Evolutionary conservation across 2,329 filamentous ascomycete species (phyloP), one percentile per base, ranked within the genome.

Genomic region (Aspergillus spinulosporus): DNA sequence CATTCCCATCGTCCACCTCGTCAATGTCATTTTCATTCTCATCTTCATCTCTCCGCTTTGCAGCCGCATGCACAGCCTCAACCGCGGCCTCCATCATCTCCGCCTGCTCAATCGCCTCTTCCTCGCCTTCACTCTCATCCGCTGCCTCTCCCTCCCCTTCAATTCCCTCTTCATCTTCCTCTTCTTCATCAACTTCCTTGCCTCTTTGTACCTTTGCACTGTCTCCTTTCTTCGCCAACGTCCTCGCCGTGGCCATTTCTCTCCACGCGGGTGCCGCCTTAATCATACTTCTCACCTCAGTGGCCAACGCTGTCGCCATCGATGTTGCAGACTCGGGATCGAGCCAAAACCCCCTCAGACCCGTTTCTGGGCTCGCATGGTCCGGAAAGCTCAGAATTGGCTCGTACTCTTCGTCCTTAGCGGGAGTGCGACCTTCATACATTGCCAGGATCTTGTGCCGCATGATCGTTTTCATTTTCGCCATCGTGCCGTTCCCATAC

Each of bases 401-500:
- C 40, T 57, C 56, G 54, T 75, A 76, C 3, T 74, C 72, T 5
- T 58, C 59, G 29, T 78, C 72, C 21, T 70, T 64, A 0, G 21
- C 15, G n/a, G 71, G 63, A 2, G 59, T 52, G 3, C 63, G 62
- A 5, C 72, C 70, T 3, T 74, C 71, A 8, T 85, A 80, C 46
- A 92, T 82, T 1, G 84, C 82, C 8, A 86, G 80, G 67, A 96
- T 86, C 74, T 96, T 97, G 48, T 87, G 86, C 68, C 92, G 90
- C 87, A 97, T 92, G 62, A 96, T 87, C 2, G 88, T 86, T 66
- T 92, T 92, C 44, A 88, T 86, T 68, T 96, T 96, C 44, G 87
- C 86, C 80, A 91, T 87, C 0, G 89, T 86, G 4, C 91, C 91
- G 56, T 88, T 88, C 60, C 87, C 84, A 69, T 87, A 97, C 90